phyloP scores from a whole-genome alignment of 1,284 basidiomycete species.

The Ceratobasidium sp. region DNA sequence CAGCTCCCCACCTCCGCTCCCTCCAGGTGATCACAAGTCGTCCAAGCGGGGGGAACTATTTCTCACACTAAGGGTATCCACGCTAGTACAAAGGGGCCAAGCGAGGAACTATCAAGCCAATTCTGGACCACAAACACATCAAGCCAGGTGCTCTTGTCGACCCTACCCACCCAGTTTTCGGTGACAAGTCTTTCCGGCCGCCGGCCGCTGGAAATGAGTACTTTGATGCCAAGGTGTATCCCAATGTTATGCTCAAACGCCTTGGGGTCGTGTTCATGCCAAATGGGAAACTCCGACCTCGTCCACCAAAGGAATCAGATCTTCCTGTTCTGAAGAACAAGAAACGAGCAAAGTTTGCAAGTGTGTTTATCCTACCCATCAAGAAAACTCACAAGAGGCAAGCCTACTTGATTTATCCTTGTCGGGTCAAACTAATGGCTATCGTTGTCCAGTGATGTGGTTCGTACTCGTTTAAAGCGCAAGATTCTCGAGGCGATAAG shows the following conservation, averaged over 20 bases:
- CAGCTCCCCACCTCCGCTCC: slow-evolving; percentile 26
- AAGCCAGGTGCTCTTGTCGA: slow-evolving; percentile 18
- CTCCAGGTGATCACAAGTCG: slow-evolving; percentile 15
- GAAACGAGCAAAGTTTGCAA: slow-evolving; percentile 29
- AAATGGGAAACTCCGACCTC: slow-evolving; percentile 10
- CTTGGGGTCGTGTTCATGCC: slow-evolving; percentile 10
- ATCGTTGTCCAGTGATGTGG: slow-evolving; percentile 3
- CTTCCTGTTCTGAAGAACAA: slow-evolving; percentile 12
- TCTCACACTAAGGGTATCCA: too few species aligned
- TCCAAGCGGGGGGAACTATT: not conserved
- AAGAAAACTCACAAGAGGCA: slow-evolving; percentile 31
- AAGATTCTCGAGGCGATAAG: slow-evolving; percentile 18
- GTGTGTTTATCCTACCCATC: slow-evolving; percentile 17
- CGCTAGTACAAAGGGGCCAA: slow-evolving; percentile 12
- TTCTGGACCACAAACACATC: slow-evolving; percentile 17
- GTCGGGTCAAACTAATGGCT: not conserved
- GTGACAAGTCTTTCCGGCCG: slow-evolving; percentile 12
- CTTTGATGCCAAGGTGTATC: slow-evolving; percentile 17
- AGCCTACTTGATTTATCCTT: not conserved
- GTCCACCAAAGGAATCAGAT: slow-evolving; percentile 15
- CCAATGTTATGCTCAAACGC: slow-evolving; percentile 31
- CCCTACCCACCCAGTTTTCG: slow-evolving; percentile 12
- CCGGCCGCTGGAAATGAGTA: slow-evolving; percentile 13
- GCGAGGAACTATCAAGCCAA: slow-evolving; percentile 30
- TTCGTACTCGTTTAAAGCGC: slow-evolving; percentile 11